Evolutionary conservation across 257 asterid genomes (phyloP), one percentile per base, ranked within the genome.

Genomic region (Lantana camara): DNA sequence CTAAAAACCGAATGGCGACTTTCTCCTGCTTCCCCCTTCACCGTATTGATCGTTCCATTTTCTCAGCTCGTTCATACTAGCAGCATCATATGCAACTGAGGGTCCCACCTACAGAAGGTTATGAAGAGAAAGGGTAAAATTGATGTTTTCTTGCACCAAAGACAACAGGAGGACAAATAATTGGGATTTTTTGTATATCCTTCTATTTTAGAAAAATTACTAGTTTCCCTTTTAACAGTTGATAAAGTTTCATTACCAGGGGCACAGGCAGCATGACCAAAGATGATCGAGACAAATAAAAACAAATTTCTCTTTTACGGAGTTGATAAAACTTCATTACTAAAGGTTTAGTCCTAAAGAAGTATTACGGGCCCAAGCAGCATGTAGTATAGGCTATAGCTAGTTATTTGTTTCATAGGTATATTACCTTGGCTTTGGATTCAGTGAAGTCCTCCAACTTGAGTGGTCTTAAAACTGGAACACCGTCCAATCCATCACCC

Each of bases 21-120:
- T 94, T 69, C 74, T 82, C 65, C 99, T 74, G 82, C 95, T 90
- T 74, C 99, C 99, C 41, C 95, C 99, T 83, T 94, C 99, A 1
- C 99, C 99, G 17, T 94, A 94, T 65, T 83, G 97, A 60, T 90
- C 99, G 37, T 94, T 90, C 99, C 99, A 94, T 81, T 94, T 94
- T 64, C 99, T 77, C 74, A 94, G 73, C 69, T 90, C 96, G 42
- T 88, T 94, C 99, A 88, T 94, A 78, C 90, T 90, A 15, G 91
- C 79, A 24, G 99, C 99, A 64, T 94, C 97, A 38, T 82, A 90
- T 14, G 99, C 95, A 60, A 94, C 99, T 11, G 99, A 94, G 7
- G 99, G 97, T 24, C 99, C 99, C 63, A 94, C 99, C 97, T 94
- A 81, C 13, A 62, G 47, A 67, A 41, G 53, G 61, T 20, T 59